Percentiles rank a stretch among this genome's conserved stretches.
phyloP scores from a whole-genome alignment of 805 yeast species.

The Ascoidea asiatica region DNA sequence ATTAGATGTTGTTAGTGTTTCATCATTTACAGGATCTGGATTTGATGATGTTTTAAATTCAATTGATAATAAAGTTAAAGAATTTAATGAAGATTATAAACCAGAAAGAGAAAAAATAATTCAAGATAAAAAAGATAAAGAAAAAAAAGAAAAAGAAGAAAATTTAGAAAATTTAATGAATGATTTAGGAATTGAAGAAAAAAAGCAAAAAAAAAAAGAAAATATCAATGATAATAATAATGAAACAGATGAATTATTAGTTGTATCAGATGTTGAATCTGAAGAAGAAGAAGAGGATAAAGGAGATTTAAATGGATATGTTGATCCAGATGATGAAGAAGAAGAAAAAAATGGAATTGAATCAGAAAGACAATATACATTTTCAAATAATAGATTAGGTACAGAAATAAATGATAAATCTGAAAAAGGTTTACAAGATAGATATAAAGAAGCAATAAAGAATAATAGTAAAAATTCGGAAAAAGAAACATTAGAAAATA shows the following conservation, averaged over 20 bases:
- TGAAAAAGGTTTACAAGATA: constrained; percentile 38
- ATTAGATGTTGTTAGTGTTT: constrained; percentile 83
- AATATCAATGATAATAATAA: constrained; percentile 26
- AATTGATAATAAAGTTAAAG: constrained; percentile 78
- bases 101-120: constrained; percentile 76
- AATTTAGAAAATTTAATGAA: constrained; percentile 66
- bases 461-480: constrained; percentile 3
- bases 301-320: constrained; percentile 41
- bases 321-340: constrained; percentile 33
- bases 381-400: constrained; percentile 39
- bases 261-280: constrained; percentile 15
- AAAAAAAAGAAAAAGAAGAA: constrained; percentile 55
- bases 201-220: constrained; percentile 11
- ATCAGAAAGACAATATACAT: too few species aligned
- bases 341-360: too few species aligned
- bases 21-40: constrained; percentile 88
- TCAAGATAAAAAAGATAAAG: constrained; percentile 65
- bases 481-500: not conserved
- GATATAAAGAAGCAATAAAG: constrained; percentile 57
- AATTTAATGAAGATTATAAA: constrained; percentile 70
- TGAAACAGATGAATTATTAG: constrained; percentile 15
- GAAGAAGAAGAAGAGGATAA: constrained; percentile 30
- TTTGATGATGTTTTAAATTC: constrained; percentile 81
- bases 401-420: constrained; percentile 39
- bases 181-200: constrained; percentile 60